Evolutionary conservation across 2,329 filamentous ascomycete genomes (phyloP).

Genomic region (Zymoseptoria tritici): DNA sequence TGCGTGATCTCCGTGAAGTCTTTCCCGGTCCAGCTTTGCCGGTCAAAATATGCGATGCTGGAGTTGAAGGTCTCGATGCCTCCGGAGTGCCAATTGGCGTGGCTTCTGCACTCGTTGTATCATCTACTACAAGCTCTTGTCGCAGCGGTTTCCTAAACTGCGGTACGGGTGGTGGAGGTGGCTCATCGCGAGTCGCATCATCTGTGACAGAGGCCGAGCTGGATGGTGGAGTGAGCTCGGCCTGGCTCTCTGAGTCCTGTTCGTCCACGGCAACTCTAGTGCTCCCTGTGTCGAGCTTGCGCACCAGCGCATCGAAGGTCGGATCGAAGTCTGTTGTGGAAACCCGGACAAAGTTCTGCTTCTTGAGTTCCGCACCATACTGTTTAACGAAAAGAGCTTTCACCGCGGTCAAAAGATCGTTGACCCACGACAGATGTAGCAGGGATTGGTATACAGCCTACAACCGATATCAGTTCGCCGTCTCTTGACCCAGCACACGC

Average conservation of each 20-base stretch:
- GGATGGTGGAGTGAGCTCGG: conserved; percentile 47
- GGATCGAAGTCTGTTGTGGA: conserved; percentile 76
- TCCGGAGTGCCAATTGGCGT: conserved; percentile 65
- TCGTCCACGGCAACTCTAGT: conserved; percentile 17
- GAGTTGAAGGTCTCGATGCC: conserved; percentile 72
- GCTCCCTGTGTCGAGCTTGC: conserved; percentile 59
- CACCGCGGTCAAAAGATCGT: conserved; percentile 92
- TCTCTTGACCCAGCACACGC: neutral
- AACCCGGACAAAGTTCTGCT: conserved; percentile 67
- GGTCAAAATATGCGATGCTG: conserved; percentile 58
- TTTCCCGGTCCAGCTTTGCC: conserved; percentile 70
- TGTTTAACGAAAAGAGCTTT: conserved; percentile 84
- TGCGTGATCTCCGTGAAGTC: conserved; percentile 72
- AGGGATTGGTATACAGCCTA: conserved; percentile 96
- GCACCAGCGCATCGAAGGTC: conserved; percentile 90
- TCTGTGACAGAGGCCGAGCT: conserved; percentile 42
- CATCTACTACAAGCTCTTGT: conserved; percentile 13
- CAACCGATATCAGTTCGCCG: conserved; percentile 12
- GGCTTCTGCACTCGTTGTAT: conserved; percentile 55
- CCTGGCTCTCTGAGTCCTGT: conserved; percentile 26
- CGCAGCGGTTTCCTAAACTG: conserved; percentile 36
- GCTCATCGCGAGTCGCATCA: conserved; percentile 43
- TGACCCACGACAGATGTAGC: conserved; percentile 91
- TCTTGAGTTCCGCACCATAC: conserved; percentile 80
- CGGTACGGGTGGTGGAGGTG: conserved; percentile 44